Percentiles rank a stretch among this genome's conserved stretches.
Evolutionary conservation across 176 grass and related monocot genomes (phyloP).

Genomic region (Eleusine indica): DNA sequence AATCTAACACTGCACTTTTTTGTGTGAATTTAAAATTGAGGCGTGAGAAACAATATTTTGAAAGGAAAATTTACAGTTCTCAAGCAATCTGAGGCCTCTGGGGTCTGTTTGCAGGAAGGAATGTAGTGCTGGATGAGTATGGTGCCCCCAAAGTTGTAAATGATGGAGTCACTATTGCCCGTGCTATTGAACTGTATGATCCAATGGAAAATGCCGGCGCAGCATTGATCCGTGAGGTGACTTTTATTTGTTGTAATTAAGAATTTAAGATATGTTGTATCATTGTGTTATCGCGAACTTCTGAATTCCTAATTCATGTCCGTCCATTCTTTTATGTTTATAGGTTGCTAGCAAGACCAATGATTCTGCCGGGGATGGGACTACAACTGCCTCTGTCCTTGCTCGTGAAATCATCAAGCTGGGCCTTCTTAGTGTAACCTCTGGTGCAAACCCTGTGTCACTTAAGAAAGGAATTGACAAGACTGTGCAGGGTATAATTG

Average conservation of each 20-base stretch:
- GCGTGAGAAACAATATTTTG: neutral
- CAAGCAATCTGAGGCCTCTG: slow-evolving; percentile 3
- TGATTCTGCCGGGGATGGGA: slow-evolving; percentile 95
- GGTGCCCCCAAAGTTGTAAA: slow-evolving; percentile 69
- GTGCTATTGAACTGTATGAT: slow-evolving; percentile 70
- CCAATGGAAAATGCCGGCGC: slow-evolving; percentile 85
- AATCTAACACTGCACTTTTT: neutral
- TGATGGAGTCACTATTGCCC: slow-evolving; percentile 77
- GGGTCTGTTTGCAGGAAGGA: slow-evolving; percentile 53
- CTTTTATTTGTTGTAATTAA: neutral
- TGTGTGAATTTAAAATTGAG: neutral
- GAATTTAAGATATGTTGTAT: neutral
- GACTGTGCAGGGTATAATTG: slow-evolving; percentile 68
- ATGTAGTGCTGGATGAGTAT: slow-evolving; percentile 73
- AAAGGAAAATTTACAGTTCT: neutral
- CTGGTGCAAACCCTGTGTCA: slow-evolving; percentile 82
- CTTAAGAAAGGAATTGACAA: slow-evolving; percentile 98
- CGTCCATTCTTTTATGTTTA: neutral
- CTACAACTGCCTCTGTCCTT: slow-evolving; percentile 82
- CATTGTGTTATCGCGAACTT: neutral
- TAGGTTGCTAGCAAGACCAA: slow-evolving; percentile 97
- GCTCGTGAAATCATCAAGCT: slow-evolving; percentile 91
- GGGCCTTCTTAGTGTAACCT: slow-evolving; percentile 83
- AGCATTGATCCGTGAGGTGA: slow-evolving; percentile 67
- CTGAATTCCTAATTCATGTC: neutral